Evolutionary conservation across 768 basidiomycete species (phyloP).

Genomic region (Boletus fagicola): DNA sequence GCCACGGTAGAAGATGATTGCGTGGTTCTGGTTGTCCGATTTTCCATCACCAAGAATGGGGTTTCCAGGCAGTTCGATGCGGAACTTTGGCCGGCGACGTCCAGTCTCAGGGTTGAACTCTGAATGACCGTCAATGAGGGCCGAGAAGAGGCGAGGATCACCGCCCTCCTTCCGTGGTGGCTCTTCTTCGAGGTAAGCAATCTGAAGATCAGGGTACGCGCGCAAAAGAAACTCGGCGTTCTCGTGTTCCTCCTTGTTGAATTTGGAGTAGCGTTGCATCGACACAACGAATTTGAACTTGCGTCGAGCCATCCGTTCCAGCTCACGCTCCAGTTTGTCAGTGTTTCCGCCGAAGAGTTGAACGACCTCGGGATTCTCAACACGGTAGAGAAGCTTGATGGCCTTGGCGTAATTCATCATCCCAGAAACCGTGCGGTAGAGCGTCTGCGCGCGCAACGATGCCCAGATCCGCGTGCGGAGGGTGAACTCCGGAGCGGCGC

Average conservation of each 20-base stretch:
- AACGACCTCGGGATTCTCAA: constrained; percentile 99
- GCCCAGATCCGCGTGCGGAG: constrained; percentile 99
- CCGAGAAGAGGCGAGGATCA: constrained; percentile 92
- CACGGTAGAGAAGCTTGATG: constrained; percentile 98
- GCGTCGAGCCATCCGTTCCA: constrained; percentile 95
- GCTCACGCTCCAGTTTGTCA: constrained; percentile 91
- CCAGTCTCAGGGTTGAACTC: constrained; percentile 91
- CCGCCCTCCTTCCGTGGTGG: constrained; percentile 91
- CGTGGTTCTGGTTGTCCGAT: constrained; percentile 99
- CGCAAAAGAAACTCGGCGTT: constrained; percentile 97
- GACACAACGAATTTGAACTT: constrained; percentile 99
- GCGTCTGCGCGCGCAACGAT: constrained; percentile 95
- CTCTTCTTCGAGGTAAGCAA: constrained; percentile 98
- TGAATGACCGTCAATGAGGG: constrained; percentile 96
- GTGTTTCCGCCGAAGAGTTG: constrained; percentile 97
- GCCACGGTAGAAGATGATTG: constrained; percentile 98
- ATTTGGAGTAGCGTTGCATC: constrained; percentile 99
- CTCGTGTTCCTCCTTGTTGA: constrained; percentile 99
- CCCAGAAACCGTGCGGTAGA: constrained; percentile 97
- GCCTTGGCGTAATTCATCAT: constrained; percentile 99
- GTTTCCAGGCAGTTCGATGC: constrained; percentile 97
- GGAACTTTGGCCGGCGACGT: constrained; percentile 91
- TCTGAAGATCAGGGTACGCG: constrained; percentile 97
- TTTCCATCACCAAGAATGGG: constrained; percentile 99
- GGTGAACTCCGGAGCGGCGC: constrained; percentile 96